phyloP scores from a whole-genome alignment of 345 rosid species.

The Murraya paniculata region DNA sequence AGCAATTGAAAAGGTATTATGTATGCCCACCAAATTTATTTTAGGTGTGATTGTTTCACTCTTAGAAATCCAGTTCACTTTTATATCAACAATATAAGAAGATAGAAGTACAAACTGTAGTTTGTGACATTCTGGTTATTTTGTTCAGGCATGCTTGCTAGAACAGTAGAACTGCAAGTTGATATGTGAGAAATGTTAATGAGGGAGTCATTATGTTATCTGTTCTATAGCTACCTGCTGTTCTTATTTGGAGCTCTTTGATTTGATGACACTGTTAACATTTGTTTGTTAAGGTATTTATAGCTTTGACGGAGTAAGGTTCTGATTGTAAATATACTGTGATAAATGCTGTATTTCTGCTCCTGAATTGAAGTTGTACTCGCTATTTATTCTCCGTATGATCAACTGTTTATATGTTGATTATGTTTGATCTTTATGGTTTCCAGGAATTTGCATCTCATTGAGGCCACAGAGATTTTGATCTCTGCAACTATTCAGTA shows the following conservation, averaged over 20 bases:
- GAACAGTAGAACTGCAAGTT: background rate
- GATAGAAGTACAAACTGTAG: background rate
- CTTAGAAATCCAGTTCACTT: background rate
- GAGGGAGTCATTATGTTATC: background rate
- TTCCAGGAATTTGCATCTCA: background rate
- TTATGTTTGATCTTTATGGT: background rate
- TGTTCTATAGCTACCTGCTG: background rate
- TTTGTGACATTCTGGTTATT: background rate
- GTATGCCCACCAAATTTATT: constrained; percentile 6
- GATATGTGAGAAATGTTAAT: background rate
- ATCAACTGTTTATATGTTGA: background rate
- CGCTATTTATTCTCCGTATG: background rate
- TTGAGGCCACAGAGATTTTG: background rate
- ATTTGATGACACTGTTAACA: background rate
- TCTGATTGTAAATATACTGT: background rate
- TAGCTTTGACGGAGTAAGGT: background rate
- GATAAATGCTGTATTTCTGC: background rate
- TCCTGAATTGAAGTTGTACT: background rate
- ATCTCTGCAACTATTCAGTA: background rate
- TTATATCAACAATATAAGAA: background rate
- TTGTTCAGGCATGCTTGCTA: background rate
- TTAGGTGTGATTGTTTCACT: background rate
- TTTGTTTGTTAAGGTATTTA: background rate
- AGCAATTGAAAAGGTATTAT: constrained; percentile 62
- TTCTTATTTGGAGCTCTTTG: background rate